Base-by-base conservation (phyloP, 2,329 filamentous ascomycete species). In the Dactylonectria estremocensis region DNA sequence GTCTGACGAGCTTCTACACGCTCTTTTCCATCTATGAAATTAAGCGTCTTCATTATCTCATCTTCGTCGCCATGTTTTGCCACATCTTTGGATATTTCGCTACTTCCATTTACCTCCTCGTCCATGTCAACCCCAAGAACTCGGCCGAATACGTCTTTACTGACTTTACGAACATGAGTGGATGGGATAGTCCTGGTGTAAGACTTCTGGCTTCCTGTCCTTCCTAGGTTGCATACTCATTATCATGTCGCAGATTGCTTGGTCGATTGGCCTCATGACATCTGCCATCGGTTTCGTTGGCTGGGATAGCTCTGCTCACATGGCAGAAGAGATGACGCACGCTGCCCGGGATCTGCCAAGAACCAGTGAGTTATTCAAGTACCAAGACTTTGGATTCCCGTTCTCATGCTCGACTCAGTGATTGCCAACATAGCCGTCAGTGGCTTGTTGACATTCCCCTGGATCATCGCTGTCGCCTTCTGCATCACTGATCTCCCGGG, bases 181-280 rank as follows among this genome's bases (percentile, higher is more conserved):
- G 63, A 1, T 65, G 63, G 63, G 49, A 61, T n/a, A 61, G 33
- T 22, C 58, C 63, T 11, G 63, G 56, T n/a, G 55, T 69, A 68
- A 16, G 71, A 71, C 24, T 72, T n/a, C 35, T 5, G 3, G 28
- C 28, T 2, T 5, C 8, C 9, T 3, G 8, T 9, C 8, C 14
- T n/a, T 3, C 24, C 31, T 24, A 14, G 5, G 8, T 10, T 3
- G 16, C 31, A 37, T 8, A 20, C 11, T 40, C 3, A 33, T 9
- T 13, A 45, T 24, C 8, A 10, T 45, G 4, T 4, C 14, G 7
- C 46, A 66, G 63, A 33, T 66, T 20, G 50, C 46, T 3, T 66
- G 57, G 63, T 66, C 63, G 1, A 66, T 66, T 3, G 63, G 63
- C 14, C n/a, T 66, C 3, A 11, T 66, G n/a, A 49, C 63, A 3